Evolutionary conservation across 805 yeast genomes (phyloP).

Genomic region (Naumovozyma baii): DNA sequence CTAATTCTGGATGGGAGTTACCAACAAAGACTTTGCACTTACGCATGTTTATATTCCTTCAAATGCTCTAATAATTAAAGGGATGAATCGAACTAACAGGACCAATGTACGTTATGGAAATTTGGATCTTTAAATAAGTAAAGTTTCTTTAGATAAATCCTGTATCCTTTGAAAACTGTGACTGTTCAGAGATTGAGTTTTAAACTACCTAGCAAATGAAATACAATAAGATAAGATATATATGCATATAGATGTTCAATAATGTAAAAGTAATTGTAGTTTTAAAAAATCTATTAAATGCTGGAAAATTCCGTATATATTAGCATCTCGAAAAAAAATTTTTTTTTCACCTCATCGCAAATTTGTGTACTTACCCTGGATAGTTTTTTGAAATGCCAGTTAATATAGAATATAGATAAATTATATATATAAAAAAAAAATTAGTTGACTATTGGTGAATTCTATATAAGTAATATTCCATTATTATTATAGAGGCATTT

Average conservation of each 20-base stretch:
- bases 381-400: too few species aligned
- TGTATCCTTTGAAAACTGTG: neutral
- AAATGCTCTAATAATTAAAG: neutral
- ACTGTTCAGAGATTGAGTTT: neutral
- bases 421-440: too few species aligned
- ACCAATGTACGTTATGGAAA: neutral
- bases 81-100: neutral
- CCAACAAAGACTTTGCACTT: constrained; percentile 97
- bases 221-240: neutral
- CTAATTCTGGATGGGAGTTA: constrained; percentile 91
- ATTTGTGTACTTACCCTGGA: neutral
- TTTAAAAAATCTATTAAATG: neutral
- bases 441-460: neutral
- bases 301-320: neutral
- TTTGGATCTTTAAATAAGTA: neutral
- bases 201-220: neutral
- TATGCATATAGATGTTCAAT: too few species aligned
- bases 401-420: too few species aligned
- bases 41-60: constrained; percentile 49
- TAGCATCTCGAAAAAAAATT: neutral
- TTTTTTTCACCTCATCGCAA: neutral
- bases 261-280: neutral
- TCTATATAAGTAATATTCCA: too few species aligned
- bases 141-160: neutral
- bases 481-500: too few species aligned